phyloP scores from a whole-genome alignment of 306 rosid genomes.

The Vigna trinervia region DNA sequence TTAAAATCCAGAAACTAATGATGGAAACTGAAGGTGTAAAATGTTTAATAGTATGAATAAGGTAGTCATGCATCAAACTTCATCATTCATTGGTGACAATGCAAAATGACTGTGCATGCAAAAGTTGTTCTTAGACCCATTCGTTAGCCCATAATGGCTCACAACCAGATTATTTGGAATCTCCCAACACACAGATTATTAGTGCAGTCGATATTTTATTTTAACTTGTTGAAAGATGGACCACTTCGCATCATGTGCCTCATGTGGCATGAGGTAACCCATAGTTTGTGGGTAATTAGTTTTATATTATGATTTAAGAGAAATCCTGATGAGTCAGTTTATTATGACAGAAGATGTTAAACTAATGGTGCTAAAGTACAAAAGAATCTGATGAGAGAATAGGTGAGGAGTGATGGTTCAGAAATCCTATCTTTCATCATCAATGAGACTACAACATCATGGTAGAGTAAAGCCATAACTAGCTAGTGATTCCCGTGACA shows the following conservation, averaged over 20 bases:
- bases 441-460: slow-evolving; percentile 25
- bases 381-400: slow-evolving; percentile 47
- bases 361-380: slow-evolving; percentile 21
- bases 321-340: background rate
- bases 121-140: slow-evolving; percentile 10
- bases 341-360: slow-evolving; percentile 36
- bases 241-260: slow-evolving; percentile 45
- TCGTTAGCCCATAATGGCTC: slow-evolving; percentile 15
- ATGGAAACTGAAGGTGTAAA: background rate
- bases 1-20: background rate
- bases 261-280: slow-evolving; percentile 46
- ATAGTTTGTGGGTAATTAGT: slow-evolving; percentile 30
- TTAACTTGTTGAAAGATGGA: background rate
- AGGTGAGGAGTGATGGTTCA: slow-evolving; percentile 39
- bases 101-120: background rate
- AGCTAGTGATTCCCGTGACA: slow-evolving; percentile 72
- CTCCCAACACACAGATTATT: background rate
- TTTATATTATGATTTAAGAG: background rate
- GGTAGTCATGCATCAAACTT: background rate
- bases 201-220: background rate
- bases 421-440: slow-evolving; percentile 52
- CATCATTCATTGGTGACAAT: background rate
- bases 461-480: slow-evolving; percentile 51
- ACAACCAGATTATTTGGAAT: slow-evolving; percentile 26
- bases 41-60: background rate